Conservation (phyloP, 352 stramenopile species). For the Phytophthora fragariaefolia region DNA sequence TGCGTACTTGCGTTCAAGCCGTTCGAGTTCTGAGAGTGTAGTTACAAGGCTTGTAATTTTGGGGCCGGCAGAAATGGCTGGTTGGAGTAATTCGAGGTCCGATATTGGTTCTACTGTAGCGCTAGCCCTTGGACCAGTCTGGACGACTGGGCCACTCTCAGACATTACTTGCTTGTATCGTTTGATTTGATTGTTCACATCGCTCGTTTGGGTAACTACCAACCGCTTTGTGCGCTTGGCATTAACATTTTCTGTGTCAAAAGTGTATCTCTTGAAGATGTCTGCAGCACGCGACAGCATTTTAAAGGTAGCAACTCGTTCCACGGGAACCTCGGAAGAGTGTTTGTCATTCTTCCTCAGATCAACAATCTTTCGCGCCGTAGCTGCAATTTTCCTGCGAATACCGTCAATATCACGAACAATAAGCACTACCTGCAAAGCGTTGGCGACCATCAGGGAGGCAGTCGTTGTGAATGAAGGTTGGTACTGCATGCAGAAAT, state of each 20-base stretch:
- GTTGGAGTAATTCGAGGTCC: not conserved
- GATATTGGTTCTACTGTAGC: not conserved
- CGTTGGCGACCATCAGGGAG: conserved; percentile 6
- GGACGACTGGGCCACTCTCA: not conserved
- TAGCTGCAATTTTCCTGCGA: conserved; percentile 13
- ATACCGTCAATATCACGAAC: conserved; percentile 14
- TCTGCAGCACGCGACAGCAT: conserved; percentile 14
- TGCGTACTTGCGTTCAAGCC: conserved; percentile 20
- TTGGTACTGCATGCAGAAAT: conserved; percentile 42
- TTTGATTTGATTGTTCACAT: not conserved
- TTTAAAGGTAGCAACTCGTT: conserved; percentile 2
- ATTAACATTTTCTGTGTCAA: not conserved
- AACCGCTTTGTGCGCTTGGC: not conserved
- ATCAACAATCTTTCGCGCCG: conserved; percentile 1
- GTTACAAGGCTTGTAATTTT: not conserved
- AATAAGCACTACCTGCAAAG: conserved; percentile 7
- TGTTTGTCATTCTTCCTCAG: conserved; percentile 7
- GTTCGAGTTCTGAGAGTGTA: conserved; percentile 9
- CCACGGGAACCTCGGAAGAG: not conserved
- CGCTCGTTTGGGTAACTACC: not conserved
- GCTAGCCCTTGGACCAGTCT: not conserved
- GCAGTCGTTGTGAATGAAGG: conserved; percentile 12
- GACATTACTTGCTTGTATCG: not conserved
- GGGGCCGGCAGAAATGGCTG: not conserved
- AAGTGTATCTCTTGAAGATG: conserved; percentile 13